phyloP scores from a whole-genome alignment of 1,284 basidiomycete species.

The Pascua guehoae region DNA sequence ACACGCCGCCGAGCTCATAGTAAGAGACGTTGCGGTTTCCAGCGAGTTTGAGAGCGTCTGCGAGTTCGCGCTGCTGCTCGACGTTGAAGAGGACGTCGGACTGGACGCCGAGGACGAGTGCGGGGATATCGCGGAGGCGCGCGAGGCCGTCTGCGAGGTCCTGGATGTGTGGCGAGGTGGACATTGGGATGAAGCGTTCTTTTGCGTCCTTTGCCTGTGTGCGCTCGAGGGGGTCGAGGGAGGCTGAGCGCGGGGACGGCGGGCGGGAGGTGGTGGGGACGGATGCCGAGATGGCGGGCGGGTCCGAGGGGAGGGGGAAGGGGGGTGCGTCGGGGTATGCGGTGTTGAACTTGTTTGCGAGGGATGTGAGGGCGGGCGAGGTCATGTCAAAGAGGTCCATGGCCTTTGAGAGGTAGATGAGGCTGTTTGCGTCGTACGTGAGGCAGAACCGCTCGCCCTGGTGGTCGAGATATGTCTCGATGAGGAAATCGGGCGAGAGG shows the following conservation, averaged over 20 bases:
- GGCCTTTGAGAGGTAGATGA: constrained; percentile 97
- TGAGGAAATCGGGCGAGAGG: constrained; percentile 80
- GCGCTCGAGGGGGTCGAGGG: not conserved
- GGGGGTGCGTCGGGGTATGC: constrained; percentile 39
- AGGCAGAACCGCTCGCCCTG: constrained; percentile 96
- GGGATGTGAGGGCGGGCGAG: constrained; percentile 65
- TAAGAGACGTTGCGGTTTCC: constrained; percentile 87
- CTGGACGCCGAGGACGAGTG: constrained; percentile 89
- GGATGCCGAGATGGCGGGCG: constrained; percentile 25
- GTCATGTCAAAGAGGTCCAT: constrained; percentile 99
- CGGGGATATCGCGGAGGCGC: constrained; percentile 73
- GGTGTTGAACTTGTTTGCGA: constrained; percentile 52
- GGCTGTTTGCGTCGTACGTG: constrained; percentile 98
- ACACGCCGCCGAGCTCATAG: constrained; percentile 96
- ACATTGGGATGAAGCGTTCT: constrained; percentile 55
- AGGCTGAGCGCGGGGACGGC: constrained; percentile 5
- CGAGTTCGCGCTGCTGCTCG: constrained; percentile 93
- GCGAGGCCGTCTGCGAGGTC: constrained; percentile 77
- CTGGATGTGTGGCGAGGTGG: constrained; percentile 65
- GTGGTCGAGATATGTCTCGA: constrained; percentile 98
- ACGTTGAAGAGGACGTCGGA: constrained; percentile 96
- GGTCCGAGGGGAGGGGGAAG: constrained; percentile 45
- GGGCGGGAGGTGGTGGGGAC: constrained; percentile 3
- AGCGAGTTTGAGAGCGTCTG: constrained; percentile 83
- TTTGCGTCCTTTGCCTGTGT: constrained; percentile 15